phyloP scores from a whole-genome alignment of 768 basidiomycete genomes.

The Tremella mesenterica region DNA sequence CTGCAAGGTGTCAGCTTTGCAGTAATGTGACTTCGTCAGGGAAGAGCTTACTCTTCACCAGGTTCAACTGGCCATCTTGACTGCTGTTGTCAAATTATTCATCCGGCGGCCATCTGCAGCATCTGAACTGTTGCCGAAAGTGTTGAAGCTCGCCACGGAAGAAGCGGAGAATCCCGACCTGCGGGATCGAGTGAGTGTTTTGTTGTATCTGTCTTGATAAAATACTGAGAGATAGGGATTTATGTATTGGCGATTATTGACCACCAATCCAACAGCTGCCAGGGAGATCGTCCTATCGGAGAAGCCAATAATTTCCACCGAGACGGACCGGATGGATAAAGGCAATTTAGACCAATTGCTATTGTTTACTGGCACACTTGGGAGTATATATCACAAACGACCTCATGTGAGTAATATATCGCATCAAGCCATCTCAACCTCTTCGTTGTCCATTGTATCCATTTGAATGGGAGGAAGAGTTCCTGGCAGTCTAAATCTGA shows the following conservation, averaged over 20 bases:
- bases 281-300: constrained; percentile 83
- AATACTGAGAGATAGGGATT: constrained; percentile 53
- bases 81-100: constrained; percentile 92
- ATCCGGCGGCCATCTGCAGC: constrained; percentile 80
- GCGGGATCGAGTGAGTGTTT: constrained; percentile 58
- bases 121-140: constrained; percentile 84
- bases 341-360: constrained; percentile 89
- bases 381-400: constrained; percentile 96
- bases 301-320: constrained; percentile 94
- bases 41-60: constrained; percentile 44
- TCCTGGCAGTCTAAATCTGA: background rate
- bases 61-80: constrained; percentile 92
- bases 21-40: no score
- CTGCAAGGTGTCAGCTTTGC: background rate
- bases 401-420: constrained; percentile 54
- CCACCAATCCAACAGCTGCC: constrained; percentile 80
- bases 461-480: background rate
- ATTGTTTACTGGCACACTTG: constrained; percentile 83
- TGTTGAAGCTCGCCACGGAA: constrained; percentile 94
- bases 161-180: constrained; percentile 97
- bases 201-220: background rate
- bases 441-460: no score
- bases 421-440: no score
- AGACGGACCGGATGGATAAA: constrained; percentile 94
- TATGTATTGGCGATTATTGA: constrained; percentile 98